Conservation (phyloP, 371 early-diverging fungal genomes). For the Lichtheimia corymbifera region DNA sequence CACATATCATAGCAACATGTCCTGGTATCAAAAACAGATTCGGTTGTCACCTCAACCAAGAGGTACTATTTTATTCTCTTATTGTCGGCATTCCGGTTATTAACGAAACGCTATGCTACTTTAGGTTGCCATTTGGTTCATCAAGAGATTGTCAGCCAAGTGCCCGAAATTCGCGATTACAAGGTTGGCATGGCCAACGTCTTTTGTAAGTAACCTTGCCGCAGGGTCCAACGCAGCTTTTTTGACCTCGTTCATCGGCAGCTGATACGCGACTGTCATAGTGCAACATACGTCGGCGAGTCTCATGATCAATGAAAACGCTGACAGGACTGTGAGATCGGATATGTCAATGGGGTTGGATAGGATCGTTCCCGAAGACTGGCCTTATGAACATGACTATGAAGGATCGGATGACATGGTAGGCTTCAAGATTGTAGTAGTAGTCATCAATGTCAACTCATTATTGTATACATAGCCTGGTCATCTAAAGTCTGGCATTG, state of each 20-base stretch:
- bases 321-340: constrained; percentile 65
- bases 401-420: constrained; percentile 68
- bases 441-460: too few relatives aligned
- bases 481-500: constrained; percentile 82
- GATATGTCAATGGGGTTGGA: constrained; percentile 53
- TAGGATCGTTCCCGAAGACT: constrained; percentile 76
- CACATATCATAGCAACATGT: constrained; percentile 6
- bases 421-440: constrained; percentile 10
- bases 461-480: constrained; percentile 60
- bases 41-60: constrained; percentile 13
- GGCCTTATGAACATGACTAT: constrained; percentile 77
- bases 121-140: constrained; percentile 84
- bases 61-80: background rate
- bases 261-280: constrained; percentile 15
- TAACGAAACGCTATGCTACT: background rate
- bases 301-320: constrained; percentile 86
- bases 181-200: constrained; percentile 86
- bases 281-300: constrained; percentile 93
- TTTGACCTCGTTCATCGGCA: background rate
- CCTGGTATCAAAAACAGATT: constrained; percentile 26
- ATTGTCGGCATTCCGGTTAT: too few relatives aligned
- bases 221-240: background rate
- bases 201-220: constrained; percentile 59
- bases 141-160: constrained; percentile 62
- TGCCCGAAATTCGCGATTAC: constrained; percentile 66